Evolutionary conservation across 1,139 yeast genomes (phyloP), one percentile per base, ranked within the genome.

Genomic region (Suhomyces kunorum): DNA sequence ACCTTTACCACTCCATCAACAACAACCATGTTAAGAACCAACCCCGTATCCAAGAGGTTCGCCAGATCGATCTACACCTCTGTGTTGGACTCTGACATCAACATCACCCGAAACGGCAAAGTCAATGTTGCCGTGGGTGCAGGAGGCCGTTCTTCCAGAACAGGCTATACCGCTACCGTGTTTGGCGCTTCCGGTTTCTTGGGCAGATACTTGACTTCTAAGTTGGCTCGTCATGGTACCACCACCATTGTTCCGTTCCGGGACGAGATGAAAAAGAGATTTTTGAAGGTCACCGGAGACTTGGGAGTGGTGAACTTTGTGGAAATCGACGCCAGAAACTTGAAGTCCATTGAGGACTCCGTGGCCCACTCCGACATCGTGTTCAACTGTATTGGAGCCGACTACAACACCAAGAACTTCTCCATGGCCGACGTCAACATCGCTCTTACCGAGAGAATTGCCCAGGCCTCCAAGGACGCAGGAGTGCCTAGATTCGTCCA

Each of bases 131-230:
- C 86, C 16, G 73, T 74, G 28, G 96, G 96, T 45, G 67, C 80
- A 36, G 95, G 95, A 32, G 95, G 96, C 29, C 76, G 88, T 48
- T 84, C 95, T 8, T 87, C 95, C 27, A 77, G 95, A 69, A 83
- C 92, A n/a, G 96, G 96, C 2, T 86, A 81, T 66, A 86, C 92
- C 6, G 95, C 92, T 20, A 87, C 96, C 6, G 92, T 87, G 3
- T 87, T 87, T 56, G 96, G 96, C 9, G 89, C 87, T 25, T 67
- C 81, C 38, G 95, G 96, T 1, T 82, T 83, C 62, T 68, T 87
- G 46, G 96, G 96, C 28, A 78, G 89, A 41, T 78, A 84, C 53
- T 64, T 87, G 48, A 76, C 80, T 12, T 71, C 92, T 31, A 85
- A 83, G 56, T 70, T 87, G 54, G 95, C 90, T 47, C 75, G 82